phyloP scores from a whole-genome alignment of 1,139 yeast genomes.

The Geotrichum carabidarum region DNA sequence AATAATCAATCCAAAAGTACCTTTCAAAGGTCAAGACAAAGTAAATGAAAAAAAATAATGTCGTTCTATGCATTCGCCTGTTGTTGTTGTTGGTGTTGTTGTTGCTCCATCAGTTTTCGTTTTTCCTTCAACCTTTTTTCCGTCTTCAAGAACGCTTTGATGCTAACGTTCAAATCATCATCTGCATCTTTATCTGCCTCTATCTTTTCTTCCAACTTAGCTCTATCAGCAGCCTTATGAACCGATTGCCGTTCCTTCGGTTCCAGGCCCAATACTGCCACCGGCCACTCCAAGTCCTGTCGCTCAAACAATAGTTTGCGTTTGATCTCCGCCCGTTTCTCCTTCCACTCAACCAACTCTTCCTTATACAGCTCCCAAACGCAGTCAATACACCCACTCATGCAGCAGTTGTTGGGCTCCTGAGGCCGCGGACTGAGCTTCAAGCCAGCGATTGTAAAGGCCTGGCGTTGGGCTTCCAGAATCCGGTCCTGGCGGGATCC shows the following conservation, averaged over 20 bases:
- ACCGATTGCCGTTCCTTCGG: conserved; percentile 20
- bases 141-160: conserved; percentile 76
- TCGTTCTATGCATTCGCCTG: no score
- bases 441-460: conserved; percentile 57
- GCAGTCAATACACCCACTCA: conserved; percentile 95
- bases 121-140: conserved; percentile 58
- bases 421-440: conserved; percentile 72
- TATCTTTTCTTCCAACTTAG: not conserved
- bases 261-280: conserved; percentile 19
- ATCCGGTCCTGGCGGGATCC: conserved; percentile 37
- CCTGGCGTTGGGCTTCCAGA: conserved; percentile 29
- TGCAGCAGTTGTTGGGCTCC: conserved; percentile 94
- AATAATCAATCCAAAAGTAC: no score
- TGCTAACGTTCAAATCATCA: conserved; percentile 68
- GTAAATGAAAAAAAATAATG: no score
- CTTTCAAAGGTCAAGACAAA: no score
- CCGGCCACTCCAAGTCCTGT: conserved; percentile 24
- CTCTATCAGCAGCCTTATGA: not conserved
- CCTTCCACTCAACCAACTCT: conserved; percentile 78
- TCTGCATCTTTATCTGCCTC: conserved; percentile 45
- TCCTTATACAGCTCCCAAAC: conserved; percentile 93
- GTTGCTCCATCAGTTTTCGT: conserved; percentile 3
- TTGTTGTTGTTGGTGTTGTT: no score
- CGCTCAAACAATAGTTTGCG: conserved; percentile 6
- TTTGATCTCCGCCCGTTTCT: conserved; percentile 9